A percentile compares a stretch with the other conserved stretches of the same genome.
Conservation (phyloP, 805 yeast species). For the Saturnispora sanitii region DNA sequence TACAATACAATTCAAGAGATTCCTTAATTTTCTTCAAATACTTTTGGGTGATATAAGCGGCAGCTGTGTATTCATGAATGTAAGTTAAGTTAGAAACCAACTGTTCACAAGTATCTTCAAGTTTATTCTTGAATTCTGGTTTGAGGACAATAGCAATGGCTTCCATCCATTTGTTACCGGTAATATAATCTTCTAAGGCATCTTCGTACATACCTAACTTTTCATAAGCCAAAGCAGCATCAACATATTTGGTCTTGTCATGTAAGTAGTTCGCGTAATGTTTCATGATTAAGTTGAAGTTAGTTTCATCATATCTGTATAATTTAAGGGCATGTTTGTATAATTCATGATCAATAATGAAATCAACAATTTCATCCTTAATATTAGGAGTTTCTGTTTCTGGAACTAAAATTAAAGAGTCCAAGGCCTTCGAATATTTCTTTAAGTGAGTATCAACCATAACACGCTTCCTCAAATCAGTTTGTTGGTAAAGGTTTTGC, state of each 20-base stretch:
- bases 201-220: conserved; percentile 42
- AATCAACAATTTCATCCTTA: conserved; percentile 53
- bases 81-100: conserved; percentile 53
- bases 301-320: conserved; percentile 45
- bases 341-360: conserved; percentile 58
- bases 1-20: conserved; percentile 62
- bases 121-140: conserved; percentile 28
- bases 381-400: conserved; percentile 25
- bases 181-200: conserved; percentile 62
- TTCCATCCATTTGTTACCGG: conserved; percentile 76
- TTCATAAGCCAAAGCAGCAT: conserved; percentile 76
- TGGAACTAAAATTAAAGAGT: conserved; percentile 46
- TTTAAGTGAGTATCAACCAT: conserved; percentile 72
- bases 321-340: conserved; percentile 59
- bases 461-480: conserved; percentile 57
- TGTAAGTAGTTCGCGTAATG: conserved; percentile 56
- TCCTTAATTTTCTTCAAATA: conserved; percentile 52
- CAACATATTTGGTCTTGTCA: conserved; percentile 47
- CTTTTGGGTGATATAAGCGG: conserved; percentile 64
- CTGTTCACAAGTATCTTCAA: conserved; percentile 43
- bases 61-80: conserved; percentile 65
- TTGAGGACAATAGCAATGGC: conserved; percentile 55
- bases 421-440: conserved; percentile 57
- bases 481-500: conserved; percentile 63
- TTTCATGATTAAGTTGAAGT: conserved; percentile 44